A percentile compares a stretch with the other conserved stretches of the same genome.
Conservation (phyloP, 2,329 filamentous ascomycete genomes). For the Calonectria ilicicola region DNA sequence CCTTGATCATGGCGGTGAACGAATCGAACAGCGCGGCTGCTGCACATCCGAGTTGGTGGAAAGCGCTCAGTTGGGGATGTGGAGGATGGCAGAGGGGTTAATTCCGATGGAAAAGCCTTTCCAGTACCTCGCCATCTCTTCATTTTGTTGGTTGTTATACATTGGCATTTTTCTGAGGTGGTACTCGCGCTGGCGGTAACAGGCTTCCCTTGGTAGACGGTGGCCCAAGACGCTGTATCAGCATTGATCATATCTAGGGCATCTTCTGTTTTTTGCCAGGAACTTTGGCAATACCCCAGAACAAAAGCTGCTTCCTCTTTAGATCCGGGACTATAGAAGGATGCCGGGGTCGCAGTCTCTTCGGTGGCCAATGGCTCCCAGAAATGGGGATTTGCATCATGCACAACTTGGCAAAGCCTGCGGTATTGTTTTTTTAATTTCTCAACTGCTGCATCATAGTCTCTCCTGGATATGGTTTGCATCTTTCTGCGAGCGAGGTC, state of each 20-base stretch:
- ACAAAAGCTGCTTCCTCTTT: slow-evolving; percentile 19
- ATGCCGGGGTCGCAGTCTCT: neutral
- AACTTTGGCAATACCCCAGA: slow-evolving; percentile 6
- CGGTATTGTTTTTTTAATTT: slow-evolving; percentile 6
- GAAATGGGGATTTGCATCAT: slow-evolving; percentile 15
- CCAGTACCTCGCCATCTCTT: slow-evolving; percentile 5
- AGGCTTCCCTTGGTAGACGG: neutral
- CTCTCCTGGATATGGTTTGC: neutral
- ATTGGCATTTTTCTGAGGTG: neutral
- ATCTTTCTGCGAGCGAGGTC: neutral
- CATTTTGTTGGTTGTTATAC: neutral
- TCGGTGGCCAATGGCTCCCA: slow-evolving; percentile 12
- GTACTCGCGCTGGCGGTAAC: neutral
- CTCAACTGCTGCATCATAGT: neutral
- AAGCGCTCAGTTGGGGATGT: neutral
- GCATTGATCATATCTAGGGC: neutral
- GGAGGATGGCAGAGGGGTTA: neutral
- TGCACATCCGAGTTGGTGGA: neutral
- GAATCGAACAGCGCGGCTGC: slow-evolving; percentile 10
- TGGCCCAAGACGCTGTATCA: neutral
- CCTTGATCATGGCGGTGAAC: slow-evolving; percentile 13
- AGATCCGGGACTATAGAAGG: neutral
- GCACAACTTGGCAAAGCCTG: slow-evolving; percentile 2
- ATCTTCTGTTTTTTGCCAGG: slow-evolving; percentile 21
- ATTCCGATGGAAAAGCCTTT: slow-evolving; percentile 9